Evolutionary conservation across 2,329 filamentous ascomycete genomes (phyloP).

Genomic region (Fusarium xylarioides): DNA sequence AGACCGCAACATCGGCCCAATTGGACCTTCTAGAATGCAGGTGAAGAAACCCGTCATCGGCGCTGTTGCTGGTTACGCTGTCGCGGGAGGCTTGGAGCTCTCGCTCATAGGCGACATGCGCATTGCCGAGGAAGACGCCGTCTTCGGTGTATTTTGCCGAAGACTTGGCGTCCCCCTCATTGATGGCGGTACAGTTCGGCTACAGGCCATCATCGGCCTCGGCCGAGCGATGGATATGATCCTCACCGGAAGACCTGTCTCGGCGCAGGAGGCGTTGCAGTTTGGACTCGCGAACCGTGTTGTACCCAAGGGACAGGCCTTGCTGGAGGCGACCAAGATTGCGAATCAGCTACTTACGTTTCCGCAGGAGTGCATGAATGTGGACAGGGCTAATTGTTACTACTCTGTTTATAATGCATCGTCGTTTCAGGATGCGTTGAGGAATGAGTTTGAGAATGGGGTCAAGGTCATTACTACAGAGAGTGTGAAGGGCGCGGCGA

Average conservation of each 20-base stretch:
- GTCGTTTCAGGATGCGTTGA: conserved; percentile 5
- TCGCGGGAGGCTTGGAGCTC: background rate
- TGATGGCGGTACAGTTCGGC: conserved; percentile 7
- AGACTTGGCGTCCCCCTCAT: conserved; percentile 18
- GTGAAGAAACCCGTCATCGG: conserved; percentile 14
- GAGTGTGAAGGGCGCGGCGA: conserved; percentile 3
- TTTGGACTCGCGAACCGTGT: conserved; percentile 10
- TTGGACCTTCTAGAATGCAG: conserved; percentile 1
- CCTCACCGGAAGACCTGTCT: background rate
- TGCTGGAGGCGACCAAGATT: conserved; percentile 11
- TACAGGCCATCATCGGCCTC: conserved; percentile 10
- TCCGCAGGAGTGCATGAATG: conserved; percentile 12
- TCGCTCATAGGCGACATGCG: conserved; percentile 17
- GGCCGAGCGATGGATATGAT: conserved; percentile 16
- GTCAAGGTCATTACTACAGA: background rate
- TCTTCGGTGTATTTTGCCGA: conserved; percentile 10
- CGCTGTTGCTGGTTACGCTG: background rate
- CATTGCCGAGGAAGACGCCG: background rate
- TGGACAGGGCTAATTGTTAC: background rate
- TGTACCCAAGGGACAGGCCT: background rate
- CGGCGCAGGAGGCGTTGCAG: conserved; percentile 11
- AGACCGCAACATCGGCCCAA: background rate
- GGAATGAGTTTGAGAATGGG: conserved; percentile 15
- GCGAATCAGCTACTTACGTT: conserved; percentile 8
- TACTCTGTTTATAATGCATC: background rate